Evolutionary conservation across 257 asterid species (phyloP).

Genomic region (Nicotiana benthamiana): DNA sequence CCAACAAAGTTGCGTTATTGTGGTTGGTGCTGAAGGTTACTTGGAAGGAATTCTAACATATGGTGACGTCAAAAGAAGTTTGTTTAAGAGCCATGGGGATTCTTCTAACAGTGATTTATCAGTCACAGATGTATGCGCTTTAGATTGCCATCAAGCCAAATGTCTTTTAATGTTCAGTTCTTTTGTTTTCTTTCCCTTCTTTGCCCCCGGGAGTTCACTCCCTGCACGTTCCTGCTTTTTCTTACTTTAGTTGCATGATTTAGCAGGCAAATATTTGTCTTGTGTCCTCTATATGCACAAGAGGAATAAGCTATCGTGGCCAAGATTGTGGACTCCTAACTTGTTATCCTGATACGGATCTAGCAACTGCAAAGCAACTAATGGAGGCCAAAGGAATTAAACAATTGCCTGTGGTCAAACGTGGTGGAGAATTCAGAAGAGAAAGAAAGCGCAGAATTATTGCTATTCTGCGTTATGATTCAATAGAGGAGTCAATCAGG

Average conservation of each 20-base stretch:
- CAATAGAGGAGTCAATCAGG: slow-evolving; percentile 76
- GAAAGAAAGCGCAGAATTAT: slow-evolving; percentile 50
- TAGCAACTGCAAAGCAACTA: slow-evolving; percentile 82
- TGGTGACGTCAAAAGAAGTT: slow-evolving; percentile 66
- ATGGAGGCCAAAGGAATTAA: slow-evolving; percentile 94
- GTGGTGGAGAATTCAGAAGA: slow-evolving; percentile 41
- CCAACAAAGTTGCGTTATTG: slow-evolving; percentile 59
- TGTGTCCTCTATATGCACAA: slow-evolving; percentile 70
- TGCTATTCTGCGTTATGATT: slow-evolving; percentile 70
- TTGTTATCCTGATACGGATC: slow-evolving; percentile 83
- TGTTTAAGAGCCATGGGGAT: slow-evolving; percentile 36
- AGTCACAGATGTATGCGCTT: slow-evolving; percentile 43
- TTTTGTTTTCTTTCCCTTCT: not conserved
- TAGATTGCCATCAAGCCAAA: not conserved
- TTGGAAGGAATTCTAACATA: slow-evolving; percentile 83
- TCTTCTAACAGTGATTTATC: slow-evolving; percentile 35
- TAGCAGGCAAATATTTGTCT: slow-evolving; percentile 51
- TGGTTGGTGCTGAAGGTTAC: slow-evolving; percentile 59
- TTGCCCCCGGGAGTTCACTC: not conserved
- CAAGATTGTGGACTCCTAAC: slow-evolving; percentile 67
- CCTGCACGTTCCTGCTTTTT: not conserved
- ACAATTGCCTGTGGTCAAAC: slow-evolving; percentile 85
- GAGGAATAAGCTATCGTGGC: slow-evolving; percentile 71
- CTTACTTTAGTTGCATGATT: not conserved
- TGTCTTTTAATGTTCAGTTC: not conserved